A percentile compares a stretch with the other conserved stretches of the same genome.
Evolutionary conservation across 2,329 filamentous ascomycete genomes (phyloP).

Genomic region (Epichloe brachyelytri): DNA sequence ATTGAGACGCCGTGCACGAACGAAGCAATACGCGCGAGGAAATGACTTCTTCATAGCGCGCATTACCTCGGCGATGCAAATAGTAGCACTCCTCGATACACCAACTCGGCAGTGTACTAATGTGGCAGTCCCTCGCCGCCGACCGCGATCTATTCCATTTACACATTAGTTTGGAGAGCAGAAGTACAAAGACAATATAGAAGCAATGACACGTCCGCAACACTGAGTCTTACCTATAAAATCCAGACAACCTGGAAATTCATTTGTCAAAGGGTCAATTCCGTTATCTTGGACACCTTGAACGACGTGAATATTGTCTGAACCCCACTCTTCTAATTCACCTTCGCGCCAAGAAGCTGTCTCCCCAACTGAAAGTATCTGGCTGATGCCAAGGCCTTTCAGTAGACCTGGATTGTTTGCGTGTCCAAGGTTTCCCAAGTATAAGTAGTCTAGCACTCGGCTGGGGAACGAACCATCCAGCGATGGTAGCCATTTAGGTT

Average conservation of each 20-base stretch:
- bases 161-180: conserved; percentile 1
- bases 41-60: conserved; percentile 66
- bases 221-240: conserved; percentile 60
- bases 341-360: conserved; percentile 67
- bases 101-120: conserved; percentile 94
- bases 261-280: conserved; percentile 76
- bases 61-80: conserved; percentile 99
- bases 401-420: conserved; percentile 87
- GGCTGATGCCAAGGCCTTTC: conserved; percentile 64
- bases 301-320: conserved; percentile 67
- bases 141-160: conserved; percentile 54
- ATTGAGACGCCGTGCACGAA: conserved; percentile 81
- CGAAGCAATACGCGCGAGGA: conserved; percentile 89
- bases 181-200: background rate
- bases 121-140: conserved; percentile 64
- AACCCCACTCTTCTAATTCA: conserved; percentile 58
- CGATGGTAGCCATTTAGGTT: conserved; percentile 69
- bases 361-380: conserved; percentile 88
- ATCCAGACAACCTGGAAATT: conserved; percentile 73
- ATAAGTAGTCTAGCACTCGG: conserved; percentile 84
- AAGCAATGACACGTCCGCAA: background rate
- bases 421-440: conserved; percentile 83
- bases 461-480: conserved; percentile 88
- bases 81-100: conserved; percentile 88
- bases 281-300: conserved; percentile 92